Evolutionary conservation across 164 flowering plant species (phyloP), one percentile per base, ranked within the genome.

Genomic region (Aristolochia californica): DNA sequence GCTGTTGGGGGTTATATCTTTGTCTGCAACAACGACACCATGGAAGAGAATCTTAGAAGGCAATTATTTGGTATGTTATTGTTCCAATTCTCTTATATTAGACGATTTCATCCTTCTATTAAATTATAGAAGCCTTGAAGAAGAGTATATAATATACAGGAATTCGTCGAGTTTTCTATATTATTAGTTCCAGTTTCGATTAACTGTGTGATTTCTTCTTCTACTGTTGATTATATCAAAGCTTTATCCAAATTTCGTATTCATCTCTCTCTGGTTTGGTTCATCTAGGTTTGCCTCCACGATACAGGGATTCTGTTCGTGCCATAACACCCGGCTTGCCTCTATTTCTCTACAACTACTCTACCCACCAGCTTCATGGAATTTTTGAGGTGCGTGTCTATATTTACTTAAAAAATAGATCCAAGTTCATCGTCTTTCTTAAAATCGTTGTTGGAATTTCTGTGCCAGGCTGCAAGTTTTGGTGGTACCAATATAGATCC

Each of bases 311-410:
- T 58, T 91, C 98, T n/a, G 98, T 91, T 1, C 62, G 98, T 58
- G 83, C 82, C 5, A 91, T 91, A 52, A 91, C 93, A 2, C 98
- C 98, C 0, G 98, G 98, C 5, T 66, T 91, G 71, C 98, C 98
- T n/a, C 84, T 91, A 45, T 91, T 91, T 70, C 88, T 91, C 25
- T 91, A 91, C 81, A 91, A 91, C 77, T 91, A 91, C 71, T 86
- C 98, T 53, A 91, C 98, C 62, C 98, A 91, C 74, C 98, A 91
- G 68, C 96, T 91, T 60, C 96, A 91, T 77, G 98, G 98, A 55
- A 61, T 91, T 59, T 91, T 83, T 68, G 98, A 91, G 96, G 97
- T 90, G 63, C 43, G 79, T 70, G n/a, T n/a, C n/a, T n/a, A n/a
- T n/a, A n/a, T n/a, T n/a, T n/a, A n/a, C n/a, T n/a, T n/a, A n/a